Percentiles rank a stretch among this genome's conserved stretches.
These are phyloP conservation scores for Candida alai DNA, from an alignment of 805 yeast genomes.

Conservation along the genomic window DNA sequence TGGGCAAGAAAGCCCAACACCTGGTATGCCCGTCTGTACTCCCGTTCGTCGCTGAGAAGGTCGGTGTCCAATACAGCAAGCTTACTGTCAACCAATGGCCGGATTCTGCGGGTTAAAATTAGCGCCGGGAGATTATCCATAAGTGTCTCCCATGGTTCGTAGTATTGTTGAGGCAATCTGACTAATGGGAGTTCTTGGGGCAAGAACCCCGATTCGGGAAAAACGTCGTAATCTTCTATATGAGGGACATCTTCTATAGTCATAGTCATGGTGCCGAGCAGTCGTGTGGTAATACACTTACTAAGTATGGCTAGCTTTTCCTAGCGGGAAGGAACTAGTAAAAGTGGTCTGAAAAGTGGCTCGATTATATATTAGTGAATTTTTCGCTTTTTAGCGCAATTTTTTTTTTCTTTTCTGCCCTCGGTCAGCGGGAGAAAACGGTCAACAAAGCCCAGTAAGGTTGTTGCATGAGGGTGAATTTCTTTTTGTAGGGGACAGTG, in stretches of 20 bases:
- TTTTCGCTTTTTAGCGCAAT: no score
- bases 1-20: conserved; percentile 77
- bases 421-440: no score
- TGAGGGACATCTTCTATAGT: conserved; percentile 14
- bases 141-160: conserved; percentile 72
- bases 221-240: conserved; percentile 64
- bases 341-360: no score
- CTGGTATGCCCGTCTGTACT: conserved; percentile 77
- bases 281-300: no score
- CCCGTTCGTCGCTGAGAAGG: conserved; percentile 40
- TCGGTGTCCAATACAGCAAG: conserved; percentile 55
- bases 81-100: conserved; percentile 56
- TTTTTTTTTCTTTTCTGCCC: neutral
- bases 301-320: no score
- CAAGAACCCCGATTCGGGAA: conserved; percentile 70
- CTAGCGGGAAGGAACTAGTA: no score
- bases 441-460: no score
- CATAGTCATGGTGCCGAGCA: conserved; percentile 2
- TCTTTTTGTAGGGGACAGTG: no score
- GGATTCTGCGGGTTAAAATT: conserved; percentile 58
- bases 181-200: conserved; percentile 65
- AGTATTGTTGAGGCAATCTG: conserved; percentile 57
- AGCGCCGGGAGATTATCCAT: conserved; percentile 69
- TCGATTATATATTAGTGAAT: conserved; percentile 3
- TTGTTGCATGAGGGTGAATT: no score